Evolutionary conservation across 768 basidiomycete species (phyloP).

Genomic region (Infundibulicybe gibba): DNA sequence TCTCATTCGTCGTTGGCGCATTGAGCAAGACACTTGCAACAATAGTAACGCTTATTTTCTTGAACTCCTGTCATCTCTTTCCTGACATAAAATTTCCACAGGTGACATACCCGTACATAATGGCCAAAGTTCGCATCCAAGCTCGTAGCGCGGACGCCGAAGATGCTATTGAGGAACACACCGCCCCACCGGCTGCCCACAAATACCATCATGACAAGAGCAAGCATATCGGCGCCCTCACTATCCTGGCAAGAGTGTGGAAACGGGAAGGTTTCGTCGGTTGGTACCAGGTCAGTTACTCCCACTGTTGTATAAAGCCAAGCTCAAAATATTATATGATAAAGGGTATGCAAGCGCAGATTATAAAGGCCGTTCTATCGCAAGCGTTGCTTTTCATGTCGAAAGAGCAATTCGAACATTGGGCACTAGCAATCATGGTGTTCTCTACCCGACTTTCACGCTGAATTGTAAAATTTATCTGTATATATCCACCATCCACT

Average conservation of each 20-base stretch:
- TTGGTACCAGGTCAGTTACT: conserved; percentile 83
- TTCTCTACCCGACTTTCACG: conserved; percentile 37
- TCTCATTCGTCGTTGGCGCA: conserved; percentile 86
- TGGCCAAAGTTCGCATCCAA: conserved; percentile 96
- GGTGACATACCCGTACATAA: conserved; percentile 95
- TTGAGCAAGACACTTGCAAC: conserved; percentile 95
- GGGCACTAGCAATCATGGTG: conserved; percentile 71
- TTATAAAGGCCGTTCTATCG: conserved; percentile 90
- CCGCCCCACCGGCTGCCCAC: conserved; percentile 31
- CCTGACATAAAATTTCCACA: conserved; percentile 20
- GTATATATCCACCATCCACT: not conserved
- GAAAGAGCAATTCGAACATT: conserved; percentile 95
- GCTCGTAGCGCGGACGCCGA: conserved; percentile 64
- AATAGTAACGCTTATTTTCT: conserved; percentile 52
- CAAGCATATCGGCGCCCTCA: conserved; percentile 70
- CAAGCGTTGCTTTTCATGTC: conserved; percentile 96
- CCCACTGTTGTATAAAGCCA: not conserved
- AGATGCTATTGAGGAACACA: conserved; percentile 38
- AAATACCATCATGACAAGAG: conserved; percentile 38
- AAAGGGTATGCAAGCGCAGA: conserved; percentile 95
- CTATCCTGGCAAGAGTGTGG: conserved; percentile 70
- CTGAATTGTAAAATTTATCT: not conserved
- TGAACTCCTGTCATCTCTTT: conserved; percentile 1
- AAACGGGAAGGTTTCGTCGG: conserved; percentile 79
- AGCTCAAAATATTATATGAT: not conserved